Evolutionary conservation across 371 early-diverging fungal species (phyloP).

Genomic region (Vittaforma corneae): DNA sequence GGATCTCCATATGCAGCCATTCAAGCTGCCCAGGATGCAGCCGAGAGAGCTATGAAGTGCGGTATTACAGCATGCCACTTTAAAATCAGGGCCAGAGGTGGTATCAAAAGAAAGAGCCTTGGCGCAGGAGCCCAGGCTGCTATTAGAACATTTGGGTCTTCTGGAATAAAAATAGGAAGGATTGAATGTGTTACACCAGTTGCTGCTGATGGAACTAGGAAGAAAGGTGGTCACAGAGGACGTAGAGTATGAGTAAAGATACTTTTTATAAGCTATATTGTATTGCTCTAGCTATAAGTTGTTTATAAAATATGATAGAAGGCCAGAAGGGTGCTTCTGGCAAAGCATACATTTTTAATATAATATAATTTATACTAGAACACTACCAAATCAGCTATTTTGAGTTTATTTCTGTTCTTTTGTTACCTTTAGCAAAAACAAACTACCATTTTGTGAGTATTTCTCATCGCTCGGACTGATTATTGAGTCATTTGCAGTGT

Average conservation of each 20-base stretch:
- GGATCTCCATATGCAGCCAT: conserved; percentile 99
- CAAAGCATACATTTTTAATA: too few relatives aligned
- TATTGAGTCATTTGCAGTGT: conserved; percentile 14
- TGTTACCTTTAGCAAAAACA: conserved; percentile 35
- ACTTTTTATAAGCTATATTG: too few relatives aligned
- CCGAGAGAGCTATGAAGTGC: conserved; percentile 89
- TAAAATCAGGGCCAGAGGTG: conserved; percentile 98
- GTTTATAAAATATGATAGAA: too few relatives aligned
- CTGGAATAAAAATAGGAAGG: conserved; percentile 92
- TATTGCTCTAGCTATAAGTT: too few relatives aligned
- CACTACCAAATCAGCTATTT: too few relatives aligned
- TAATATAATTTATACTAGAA: too few relatives aligned
- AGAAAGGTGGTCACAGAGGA: conserved; percentile 99
- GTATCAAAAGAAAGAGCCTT: conserved; percentile 93
- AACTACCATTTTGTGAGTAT: conserved; percentile 17
- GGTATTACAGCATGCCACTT: conserved; percentile 98
- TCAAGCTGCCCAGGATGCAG: conserved; percentile 99
- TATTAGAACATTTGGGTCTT: conserved; percentile 89
- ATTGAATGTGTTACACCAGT: conserved; percentile 97
- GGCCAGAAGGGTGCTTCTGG: too few relatives aligned
- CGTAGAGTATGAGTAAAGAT: conserved; percentile 78
- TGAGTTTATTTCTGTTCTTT: too few relatives aligned
- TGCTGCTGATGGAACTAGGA: conserved; percentile 92
- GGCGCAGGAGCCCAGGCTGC: conserved; percentile 99
- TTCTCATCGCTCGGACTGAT: conserved; percentile 13